phyloP scores from a whole-genome alignment of 2,329 filamentous ascomycete genomes.

The Hymenoscyphus salicellus region DNA sequence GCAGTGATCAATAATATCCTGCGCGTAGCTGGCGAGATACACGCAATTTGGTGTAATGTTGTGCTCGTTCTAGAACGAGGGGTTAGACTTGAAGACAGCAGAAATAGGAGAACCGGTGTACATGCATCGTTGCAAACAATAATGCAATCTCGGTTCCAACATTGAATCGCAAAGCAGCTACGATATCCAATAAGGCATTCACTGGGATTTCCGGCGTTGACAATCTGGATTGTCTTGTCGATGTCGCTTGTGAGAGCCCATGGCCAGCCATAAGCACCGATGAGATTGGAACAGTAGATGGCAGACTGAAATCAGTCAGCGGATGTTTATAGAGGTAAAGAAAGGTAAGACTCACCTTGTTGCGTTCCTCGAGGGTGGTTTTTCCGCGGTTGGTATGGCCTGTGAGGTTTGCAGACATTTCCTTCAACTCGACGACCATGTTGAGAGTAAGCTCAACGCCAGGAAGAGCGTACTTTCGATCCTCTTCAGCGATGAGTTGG shows the following conservation, averaged over 20 bases:
- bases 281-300: neutral
- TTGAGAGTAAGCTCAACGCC: neutral
- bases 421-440: neutral
- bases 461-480: neutral
- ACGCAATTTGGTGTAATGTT: neutral
- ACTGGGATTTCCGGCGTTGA: neutral
- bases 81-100: neutral
- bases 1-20: neutral
- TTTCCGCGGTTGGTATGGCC: neutral
- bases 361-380: neutral
- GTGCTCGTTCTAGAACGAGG: neutral
- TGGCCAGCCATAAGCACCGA: neutral
- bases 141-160: neutral
- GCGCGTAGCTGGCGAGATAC: neutral
- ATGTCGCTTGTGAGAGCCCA: neutral
- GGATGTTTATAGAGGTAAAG: neutral
- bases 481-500: neutral
- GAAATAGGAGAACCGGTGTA: neutral
- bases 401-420: neutral
- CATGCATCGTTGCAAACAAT: neutral
- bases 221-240: neutral
- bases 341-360: neutral
- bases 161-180: neutral
- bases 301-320: neutral
- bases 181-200: neutral